Conservation (phyloP, 2,329 filamentous ascomycete species). For the Incumbomyces delicatus region DNA sequence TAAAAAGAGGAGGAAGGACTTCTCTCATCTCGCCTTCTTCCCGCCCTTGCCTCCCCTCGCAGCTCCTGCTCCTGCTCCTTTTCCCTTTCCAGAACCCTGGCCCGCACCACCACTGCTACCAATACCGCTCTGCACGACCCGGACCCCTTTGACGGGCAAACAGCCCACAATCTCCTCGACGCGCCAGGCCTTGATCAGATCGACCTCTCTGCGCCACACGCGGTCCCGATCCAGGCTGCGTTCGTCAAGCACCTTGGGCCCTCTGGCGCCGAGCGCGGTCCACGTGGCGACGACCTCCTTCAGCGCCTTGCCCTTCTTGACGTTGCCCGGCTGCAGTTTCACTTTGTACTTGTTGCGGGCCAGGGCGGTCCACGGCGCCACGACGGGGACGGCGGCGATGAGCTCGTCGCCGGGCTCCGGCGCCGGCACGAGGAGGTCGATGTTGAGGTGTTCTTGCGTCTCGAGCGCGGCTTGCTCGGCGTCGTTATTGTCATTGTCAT, state of each 20-base stretch:
- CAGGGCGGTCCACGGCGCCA: conserved; percentile 54
- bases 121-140: conserved; percentile 60
- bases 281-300: conserved; percentile 81
- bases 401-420: conserved; percentile 73
- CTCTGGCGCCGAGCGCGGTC: conserved; percentile 27
- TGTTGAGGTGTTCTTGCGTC: conserved; percentile 39
- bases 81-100: conserved; percentile 34
- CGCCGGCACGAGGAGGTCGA: conserved; percentile 66
- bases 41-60: conserved; percentile 27
- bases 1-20: too few species aligned
- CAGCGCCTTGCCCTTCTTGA: conserved; percentile 91
- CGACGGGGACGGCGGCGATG: conserved; percentile 49
- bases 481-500: conserved; percentile 50
- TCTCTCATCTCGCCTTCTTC: conserved; percentile 26
- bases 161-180: conserved; percentile 71
- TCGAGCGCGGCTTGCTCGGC: conserved; percentile 38
- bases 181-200: conserved; percentile 70
- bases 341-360: conserved; percentile 79
- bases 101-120: conserved; percentile 34
- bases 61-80: conserved; percentile 25
- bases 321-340: conserved; percentile 79
- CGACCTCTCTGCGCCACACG: conserved; percentile 53
- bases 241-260: conserved; percentile 45
- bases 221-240: conserved; percentile 36
- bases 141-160: conserved; percentile 69